Percentiles rank a stretch among this genome's conserved stretches.
These are phyloP conservation scores for Collybia sp. DNA, from an alignment of 768 basidiomycete genomes.

Conservation along the genomic window DNA sequence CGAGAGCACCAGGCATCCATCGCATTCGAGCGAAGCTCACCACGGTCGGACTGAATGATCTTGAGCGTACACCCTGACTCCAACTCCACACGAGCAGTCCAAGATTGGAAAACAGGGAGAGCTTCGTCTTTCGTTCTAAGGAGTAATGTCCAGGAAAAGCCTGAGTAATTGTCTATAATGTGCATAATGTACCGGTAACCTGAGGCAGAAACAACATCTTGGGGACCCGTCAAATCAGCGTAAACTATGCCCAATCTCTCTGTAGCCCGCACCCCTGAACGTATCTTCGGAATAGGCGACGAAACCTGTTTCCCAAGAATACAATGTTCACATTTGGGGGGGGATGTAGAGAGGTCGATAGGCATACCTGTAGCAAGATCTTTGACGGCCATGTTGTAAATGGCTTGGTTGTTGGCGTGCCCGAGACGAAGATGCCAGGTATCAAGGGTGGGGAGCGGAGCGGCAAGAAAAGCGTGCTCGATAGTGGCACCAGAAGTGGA, in stretches of 20 bases:
- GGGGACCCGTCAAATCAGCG: slow-evolving; percentile 9
- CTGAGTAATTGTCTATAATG: not conserved
- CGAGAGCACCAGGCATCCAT: slow-evolving; percentile 9
- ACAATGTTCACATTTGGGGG: slow-evolving; percentile 10
- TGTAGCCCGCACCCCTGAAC: slow-evolving; percentile 1
- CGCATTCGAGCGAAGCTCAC: slow-evolving; percentile 14
- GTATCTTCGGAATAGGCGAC: slow-evolving; percentile 8
- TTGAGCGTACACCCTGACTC: slow-evolving; percentile 13
- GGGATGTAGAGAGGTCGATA: slow-evolving; percentile 6
- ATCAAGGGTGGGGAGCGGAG: slow-evolving; percentile 2
- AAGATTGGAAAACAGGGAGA: slow-evolving; percentile 16
- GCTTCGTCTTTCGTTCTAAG: slow-evolving; percentile 21
- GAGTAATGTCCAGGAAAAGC: not conserved
- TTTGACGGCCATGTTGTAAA: slow-evolving; percentile 5
- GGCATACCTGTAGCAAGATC: slow-evolving; percentile 11
- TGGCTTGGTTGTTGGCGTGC: slow-evolving; percentile 7
- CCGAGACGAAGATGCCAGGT: slow-evolving; percentile 14
- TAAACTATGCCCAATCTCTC: slow-evolving; percentile 6
- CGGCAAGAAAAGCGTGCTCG: slow-evolving; percentile 2
- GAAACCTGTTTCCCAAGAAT: slow-evolving; percentile 11
- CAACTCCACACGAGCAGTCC: slow-evolving; percentile 18
- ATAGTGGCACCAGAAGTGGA: not conserved
- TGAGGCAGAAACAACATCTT: slow-evolving; percentile 7
- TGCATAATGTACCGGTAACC: not conserved
- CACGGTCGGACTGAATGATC: slow-evolving; percentile 12